Percentiles rank a stretch among this genome's conserved stretches.
phyloP scores from a whole-genome alignment of 2,329 filamentous ascomycete genomes.

The Corinectria fuckeliana region DNA sequence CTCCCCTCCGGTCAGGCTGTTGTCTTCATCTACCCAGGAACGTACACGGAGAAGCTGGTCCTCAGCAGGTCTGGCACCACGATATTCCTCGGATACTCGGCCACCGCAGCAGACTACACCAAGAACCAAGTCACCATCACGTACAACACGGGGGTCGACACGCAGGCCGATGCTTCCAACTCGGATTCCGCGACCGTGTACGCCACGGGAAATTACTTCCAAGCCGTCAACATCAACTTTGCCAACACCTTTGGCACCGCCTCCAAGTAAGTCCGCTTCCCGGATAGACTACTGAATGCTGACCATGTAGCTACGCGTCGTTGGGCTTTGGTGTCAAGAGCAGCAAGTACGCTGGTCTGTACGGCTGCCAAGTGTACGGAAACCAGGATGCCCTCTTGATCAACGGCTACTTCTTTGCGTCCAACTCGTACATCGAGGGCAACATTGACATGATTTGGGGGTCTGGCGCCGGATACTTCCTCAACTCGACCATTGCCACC shows the following conservation, averaged over 20 bases:
- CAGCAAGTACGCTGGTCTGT: slow-evolving; percentile 43
- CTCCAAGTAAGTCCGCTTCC: slow-evolving; percentile 17
- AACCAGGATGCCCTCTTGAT: slow-evolving; percentile 60
- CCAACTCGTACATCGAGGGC: slow-evolving; percentile 51
- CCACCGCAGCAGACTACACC: slow-evolving; percentile 34
- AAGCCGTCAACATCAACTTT: slow-evolving; percentile 36
- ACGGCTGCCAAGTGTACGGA: slow-evolving; percentile 53
- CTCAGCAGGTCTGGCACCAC: slow-evolving; percentile 23
- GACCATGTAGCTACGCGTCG: slow-evolving; percentile 45
- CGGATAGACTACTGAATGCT: background rate
- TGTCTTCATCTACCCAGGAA: slow-evolving; percentile 52
- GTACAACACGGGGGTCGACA: slow-evolving; percentile 31
- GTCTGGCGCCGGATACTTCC: slow-evolving; percentile 52
- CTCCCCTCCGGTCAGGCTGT: slow-evolving; percentile 38
- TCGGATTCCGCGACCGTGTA: slow-evolving; percentile 36
- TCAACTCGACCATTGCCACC: slow-evolving; percentile 41
- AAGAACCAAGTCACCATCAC: slow-evolving; percentile 34
- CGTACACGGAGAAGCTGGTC: slow-evolving; percentile 60
- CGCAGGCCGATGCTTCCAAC: slow-evolving; percentile 31
- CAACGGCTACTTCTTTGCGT: slow-evolving; percentile 54
- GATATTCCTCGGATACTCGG: slow-evolving; percentile 30
- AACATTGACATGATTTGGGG: slow-evolving; percentile 56
- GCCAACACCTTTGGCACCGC: slow-evolving; percentile 31
- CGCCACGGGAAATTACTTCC: slow-evolving; percentile 33
- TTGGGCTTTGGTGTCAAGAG: slow-evolving; percentile 53